Percentiles rank a stretch among this genome's conserved stretches.
phyloP scores from a whole-genome alignment of 139 green algal genomes.

The Edaphochlamys debaryana region DNA sequence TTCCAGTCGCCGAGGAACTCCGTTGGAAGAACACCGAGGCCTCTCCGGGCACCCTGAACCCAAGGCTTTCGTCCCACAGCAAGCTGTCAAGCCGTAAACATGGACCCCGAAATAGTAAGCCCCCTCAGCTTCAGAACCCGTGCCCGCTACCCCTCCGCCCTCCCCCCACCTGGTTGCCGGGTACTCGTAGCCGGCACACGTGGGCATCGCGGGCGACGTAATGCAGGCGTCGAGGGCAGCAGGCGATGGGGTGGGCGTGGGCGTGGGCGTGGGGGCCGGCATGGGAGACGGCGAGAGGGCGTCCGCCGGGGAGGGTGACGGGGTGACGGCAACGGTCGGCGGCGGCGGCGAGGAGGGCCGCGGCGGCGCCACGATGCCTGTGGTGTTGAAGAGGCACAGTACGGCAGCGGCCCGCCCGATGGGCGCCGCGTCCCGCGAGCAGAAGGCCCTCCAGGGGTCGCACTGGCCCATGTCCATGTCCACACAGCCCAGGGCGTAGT shows the following conservation, averaged over 20 bases:
- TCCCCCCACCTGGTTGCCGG: no score
- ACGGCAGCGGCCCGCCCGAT: neutral
- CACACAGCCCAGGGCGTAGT: slow-evolving; percentile 8
- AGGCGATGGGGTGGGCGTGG: neutral
- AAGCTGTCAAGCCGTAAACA: no score
- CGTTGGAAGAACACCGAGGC: no score
- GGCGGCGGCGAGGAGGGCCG: slow-evolving; percentile 8
- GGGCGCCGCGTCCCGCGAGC: neutral
- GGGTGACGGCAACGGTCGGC: neutral
- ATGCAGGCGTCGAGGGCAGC: neutral
- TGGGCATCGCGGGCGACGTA: neutral
- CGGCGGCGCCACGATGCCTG: neutral
- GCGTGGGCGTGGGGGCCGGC: neutral
- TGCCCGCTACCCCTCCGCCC: no score
- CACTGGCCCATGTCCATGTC: slow-evolving; percentile 26
- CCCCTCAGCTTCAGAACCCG: no score
- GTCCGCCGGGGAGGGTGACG: no score
- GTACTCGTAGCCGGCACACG: slow-evolving; percentile 31
- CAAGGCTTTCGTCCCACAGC: no score
- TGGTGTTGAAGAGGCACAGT: neutral
- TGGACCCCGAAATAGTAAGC: no score
- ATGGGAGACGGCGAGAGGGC: no score
- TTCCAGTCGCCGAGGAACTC: no score
- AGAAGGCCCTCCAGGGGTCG: neutral
- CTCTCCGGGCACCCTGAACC: no score